phyloP scores from a whole-genome alignment of 164 flowering plant species.

The Liriodendron chinense region DNA sequence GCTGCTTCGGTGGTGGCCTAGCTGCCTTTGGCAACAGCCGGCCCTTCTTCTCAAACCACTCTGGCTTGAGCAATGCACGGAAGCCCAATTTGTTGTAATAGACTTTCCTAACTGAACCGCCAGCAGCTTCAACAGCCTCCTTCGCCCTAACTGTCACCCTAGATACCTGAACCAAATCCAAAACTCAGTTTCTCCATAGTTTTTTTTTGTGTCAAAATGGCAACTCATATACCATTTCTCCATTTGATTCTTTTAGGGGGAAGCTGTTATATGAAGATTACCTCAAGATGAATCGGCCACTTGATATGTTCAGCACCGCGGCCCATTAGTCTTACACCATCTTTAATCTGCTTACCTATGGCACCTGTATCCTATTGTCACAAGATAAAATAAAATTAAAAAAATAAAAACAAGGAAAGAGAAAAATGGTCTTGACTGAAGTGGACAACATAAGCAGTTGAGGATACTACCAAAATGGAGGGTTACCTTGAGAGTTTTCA shows the following conservation, averaged over 20 bases:
- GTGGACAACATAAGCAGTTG: background rate
- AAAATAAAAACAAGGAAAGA: background rate
- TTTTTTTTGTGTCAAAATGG: background rate
- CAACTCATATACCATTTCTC: background rate
- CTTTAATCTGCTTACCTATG: conserved; percentile 84
- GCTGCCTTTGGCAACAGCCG: conserved; percentile 86
- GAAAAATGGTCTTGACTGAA: too few species aligned
- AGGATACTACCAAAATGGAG: background rate
- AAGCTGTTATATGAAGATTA: conserved; percentile 22
- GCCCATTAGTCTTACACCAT: conserved; percentile 94
- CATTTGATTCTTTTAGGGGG: background rate
- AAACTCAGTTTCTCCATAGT: background rate
- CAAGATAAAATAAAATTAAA: too few species aligned
- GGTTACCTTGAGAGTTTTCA: conserved; percentile 32
- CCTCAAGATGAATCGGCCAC: conserved; percentile 99
- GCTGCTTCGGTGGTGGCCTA: conserved; percentile 86
- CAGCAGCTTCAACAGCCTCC: conserved; percentile 87
- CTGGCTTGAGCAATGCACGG: conserved; percentile 85
- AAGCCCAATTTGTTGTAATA: conserved; percentile 89
- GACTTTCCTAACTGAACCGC: conserved; percentile 93
- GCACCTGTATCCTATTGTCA: conserved; percentile 71
- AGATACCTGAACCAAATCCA: conserved; percentile 57
- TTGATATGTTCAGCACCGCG: conserved; percentile 86
- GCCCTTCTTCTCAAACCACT: conserved; percentile 97
- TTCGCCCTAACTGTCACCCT: conserved; percentile 92